Evolutionary conservation across 495 filamentous ascomycete genomes (phyloP), one percentile per base, ranked within the genome.

Genomic region (Neurospora sp.): DNA sequence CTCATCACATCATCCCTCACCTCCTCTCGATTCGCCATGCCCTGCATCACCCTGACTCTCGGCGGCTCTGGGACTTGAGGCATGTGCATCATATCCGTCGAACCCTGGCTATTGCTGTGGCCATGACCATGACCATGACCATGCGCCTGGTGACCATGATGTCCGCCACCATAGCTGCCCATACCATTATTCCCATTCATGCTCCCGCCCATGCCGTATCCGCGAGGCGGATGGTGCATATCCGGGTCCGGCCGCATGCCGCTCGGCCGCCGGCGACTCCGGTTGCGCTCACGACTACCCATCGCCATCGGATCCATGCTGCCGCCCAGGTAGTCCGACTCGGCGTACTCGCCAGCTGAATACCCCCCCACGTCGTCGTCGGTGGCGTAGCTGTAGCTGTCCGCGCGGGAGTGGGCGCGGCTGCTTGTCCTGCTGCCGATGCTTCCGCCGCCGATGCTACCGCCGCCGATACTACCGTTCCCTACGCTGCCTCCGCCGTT

Each of bases 1-100:
- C 88, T 77, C 70, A 83, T 81, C 71, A 90, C 76, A 80, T 91
- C 89, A 7, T 84, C 82, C n/a, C 80, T 75, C 74, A 90, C 81
- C 71, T 88, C 81, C 16, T 82, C 81, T 1, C 80, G 76, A 10
- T 82, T 83, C 12, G 86, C 87, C 40, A 84, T 77, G 12, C 86
- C 86, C 70, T 83, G 81, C 76, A 90, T 79, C 39, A 87, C 85
- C n/a, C 81, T 84, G 22, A 80, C 74, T 41, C 84, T 81, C 61
- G 88, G 86, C 27, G 82, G 82, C 12, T 78, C 79, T 1, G 84
- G 81, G 0, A 83, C 75, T 1, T 83, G 81, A 3, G 78, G 76
- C 45, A 78, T 69, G 14, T 61, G 53, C 53, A 61, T 61, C 53
- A 61, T 61, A 41, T 74, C 78, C 22, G 44, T 73, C 27, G 71